phyloP scores from a whole-genome alignment of 495 filamentous ascomycete species.

The Hyaloscypha variabilis region DNA sequence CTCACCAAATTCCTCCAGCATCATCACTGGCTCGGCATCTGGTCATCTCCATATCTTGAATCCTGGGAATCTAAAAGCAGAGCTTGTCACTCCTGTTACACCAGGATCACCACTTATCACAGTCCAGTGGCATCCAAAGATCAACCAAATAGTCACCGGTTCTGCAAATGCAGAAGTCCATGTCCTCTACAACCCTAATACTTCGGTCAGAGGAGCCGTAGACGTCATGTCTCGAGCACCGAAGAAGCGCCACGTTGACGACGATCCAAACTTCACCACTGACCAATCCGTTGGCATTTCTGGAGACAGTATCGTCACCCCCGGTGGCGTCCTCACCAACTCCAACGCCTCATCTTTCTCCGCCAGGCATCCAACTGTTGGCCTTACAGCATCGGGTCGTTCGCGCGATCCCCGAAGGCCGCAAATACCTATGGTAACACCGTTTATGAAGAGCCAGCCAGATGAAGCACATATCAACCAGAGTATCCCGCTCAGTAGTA shows the following conservation, averaged over 20 bases:
- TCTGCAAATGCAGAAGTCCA: conserved; percentile 88
- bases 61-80: conserved; percentile 80
- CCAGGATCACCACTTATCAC: conserved; percentile 79
- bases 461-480: conserved; percentile 88
- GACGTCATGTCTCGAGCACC: conserved; percentile 91
- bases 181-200: conserved; percentile 85
- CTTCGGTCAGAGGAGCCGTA: conserved; percentile 79
- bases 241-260: conserved; percentile 92
- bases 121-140: conserved; percentile 87
- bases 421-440: conserved; percentile 80
- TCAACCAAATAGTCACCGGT: conserved; percentile 95
- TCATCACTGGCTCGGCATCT: conserved; percentile 85
- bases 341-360: conserved; percentile 49
- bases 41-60: conserved; percentile 94
- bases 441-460: conserved; percentile 88
- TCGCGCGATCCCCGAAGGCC: conserved; percentile 80
- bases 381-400: conserved; percentile 78
- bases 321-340: conserved; percentile 55
- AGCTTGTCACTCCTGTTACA: conserved; percentile 84
- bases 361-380: conserved; percentile 71
- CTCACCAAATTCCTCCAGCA: conserved; percentile 75
- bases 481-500: conserved; percentile 85
- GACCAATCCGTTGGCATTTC: conserved; percentile 78
- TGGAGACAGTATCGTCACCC: conserved; percentile 77
- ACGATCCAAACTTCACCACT: conserved; percentile 82